Evolutionary conservation across 1,284 basidiomycete species (phyloP).

Genomic region (Austroboletus novae-zelandiae): DNA sequence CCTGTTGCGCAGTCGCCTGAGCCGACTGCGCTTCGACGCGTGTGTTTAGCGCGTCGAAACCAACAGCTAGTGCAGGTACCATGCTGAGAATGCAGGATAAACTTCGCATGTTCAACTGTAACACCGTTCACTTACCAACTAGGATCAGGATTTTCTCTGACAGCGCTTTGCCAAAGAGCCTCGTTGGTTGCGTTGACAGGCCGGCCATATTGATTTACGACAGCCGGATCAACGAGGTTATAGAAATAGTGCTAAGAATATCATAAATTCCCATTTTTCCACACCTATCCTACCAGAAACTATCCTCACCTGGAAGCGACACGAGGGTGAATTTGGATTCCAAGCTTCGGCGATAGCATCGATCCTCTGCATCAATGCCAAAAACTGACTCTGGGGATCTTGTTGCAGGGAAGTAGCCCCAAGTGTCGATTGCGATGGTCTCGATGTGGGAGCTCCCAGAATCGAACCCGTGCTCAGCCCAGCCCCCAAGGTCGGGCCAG

Average conservation of each 20-base stretch:
- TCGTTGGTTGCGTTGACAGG: conserved; percentile 76
- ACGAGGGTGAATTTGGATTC: conserved; percentile 67
- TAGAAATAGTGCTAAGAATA: conserved; percentile 73
- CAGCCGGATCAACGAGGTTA: conserved; percentile 77
- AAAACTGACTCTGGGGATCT: conserved; percentile 62
- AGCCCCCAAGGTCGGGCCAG: conserved; percentile 28
- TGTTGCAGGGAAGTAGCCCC: conserved; percentile 40
- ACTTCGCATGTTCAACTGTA: neutral
- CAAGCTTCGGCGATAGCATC: conserved; percentile 69
- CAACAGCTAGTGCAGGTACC: conserved; percentile 79
- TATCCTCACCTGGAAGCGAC: conserved; percentile 74
- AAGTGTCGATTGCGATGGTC: conserved; percentile 26
- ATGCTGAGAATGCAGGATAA: conserved; percentile 47
- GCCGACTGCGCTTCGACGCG: conserved; percentile 78
- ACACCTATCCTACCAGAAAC: neutral
- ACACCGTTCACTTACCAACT: conserved; percentile 52
- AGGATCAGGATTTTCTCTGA: conserved; percentile 81
- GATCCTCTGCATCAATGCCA: conserved; percentile 59
- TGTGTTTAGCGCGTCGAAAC: conserved; percentile 80
- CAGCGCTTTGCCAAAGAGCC: conserved; percentile 76
- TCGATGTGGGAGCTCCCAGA: conserved; percentile 19
- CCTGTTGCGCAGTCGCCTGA: conserved; percentile 68
- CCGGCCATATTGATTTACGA: conserved; percentile 69
- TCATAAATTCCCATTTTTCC: conserved; percentile 3
- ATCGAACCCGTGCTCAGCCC: conserved; percentile 24